Evolutionary conservation across 2,329 filamentous ascomycete species (phyloP).

Genomic region (Apiospora marii): DNA sequence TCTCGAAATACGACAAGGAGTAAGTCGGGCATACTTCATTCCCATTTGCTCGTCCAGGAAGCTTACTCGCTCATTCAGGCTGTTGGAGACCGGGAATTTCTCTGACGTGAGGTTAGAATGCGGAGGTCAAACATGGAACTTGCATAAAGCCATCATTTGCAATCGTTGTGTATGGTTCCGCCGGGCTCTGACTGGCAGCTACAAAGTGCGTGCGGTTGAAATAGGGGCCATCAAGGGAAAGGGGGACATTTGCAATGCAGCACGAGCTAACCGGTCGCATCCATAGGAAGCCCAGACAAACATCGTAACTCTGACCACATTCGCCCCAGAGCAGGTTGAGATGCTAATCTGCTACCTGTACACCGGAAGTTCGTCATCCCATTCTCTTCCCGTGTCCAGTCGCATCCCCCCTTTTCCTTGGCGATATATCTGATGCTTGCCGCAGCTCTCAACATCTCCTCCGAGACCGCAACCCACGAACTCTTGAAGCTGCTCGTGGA

Average conservation of each 20-base stretch:
- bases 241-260: not conserved
- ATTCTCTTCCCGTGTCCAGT: too few relatives aligned
- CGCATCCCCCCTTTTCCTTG: not conserved
- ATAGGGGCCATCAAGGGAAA: not conserved
- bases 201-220: not conserved
- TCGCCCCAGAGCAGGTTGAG: not conserved
- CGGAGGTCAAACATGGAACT: not conserved
- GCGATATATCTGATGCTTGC: not conserved
- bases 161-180: not conserved
- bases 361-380: constrained; percentile 11
- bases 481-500: constrained; percentile 7
- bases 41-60: not conserved
- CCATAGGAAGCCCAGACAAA: constrained; percentile 5
- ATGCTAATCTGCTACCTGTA: not conserved
- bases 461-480: not conserved
- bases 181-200: not conserved
- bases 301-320: not conserved
- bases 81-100: not conserved
- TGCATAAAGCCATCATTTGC: constrained; percentile 1
- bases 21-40: not conserved
- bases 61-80: not conserved
- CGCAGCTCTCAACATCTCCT: not conserved
- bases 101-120: constrained; percentile 2
- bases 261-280: not conserved
- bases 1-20: not conserved